Conservation (phyloP, 495 filamentous ascomycete genomes). For the Daldinia caldariorum region DNA sequence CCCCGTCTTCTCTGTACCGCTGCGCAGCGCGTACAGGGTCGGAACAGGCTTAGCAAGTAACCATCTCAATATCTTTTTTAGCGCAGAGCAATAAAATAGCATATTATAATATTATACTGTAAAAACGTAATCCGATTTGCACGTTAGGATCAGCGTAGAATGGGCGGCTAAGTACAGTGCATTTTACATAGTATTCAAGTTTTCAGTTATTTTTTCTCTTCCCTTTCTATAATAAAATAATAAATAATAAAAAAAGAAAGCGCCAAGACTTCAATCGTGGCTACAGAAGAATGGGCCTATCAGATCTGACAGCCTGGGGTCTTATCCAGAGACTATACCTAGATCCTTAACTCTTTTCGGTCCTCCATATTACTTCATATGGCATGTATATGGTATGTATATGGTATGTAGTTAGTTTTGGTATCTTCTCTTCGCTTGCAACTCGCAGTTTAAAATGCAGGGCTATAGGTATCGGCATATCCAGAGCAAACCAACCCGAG, state of each 20-base stretch:
- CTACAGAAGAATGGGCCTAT: slow-evolving; percentile 31
- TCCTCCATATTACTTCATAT: slow-evolving; percentile 14
- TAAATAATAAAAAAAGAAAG: not conserved
- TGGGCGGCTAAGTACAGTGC: slow-evolving; percentile 36
- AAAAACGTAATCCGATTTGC: slow-evolving; percentile 10
- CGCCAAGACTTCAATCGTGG: slow-evolving; percentile 15
- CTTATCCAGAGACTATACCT: slow-evolving; percentile 5
- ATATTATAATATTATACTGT: slow-evolving; percentile 21
- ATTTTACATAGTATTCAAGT: not conserved
- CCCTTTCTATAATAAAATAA: slow-evolving; percentile 22
- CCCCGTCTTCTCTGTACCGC: not conserved
- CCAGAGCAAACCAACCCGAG: slow-evolving; percentile 11
- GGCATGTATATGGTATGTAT: too few species aligned
- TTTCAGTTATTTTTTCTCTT: not conserved
- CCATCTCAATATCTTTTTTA: slow-evolving; percentile 4
- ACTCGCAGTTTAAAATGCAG: slow-evolving; percentile 25
- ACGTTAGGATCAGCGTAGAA: slow-evolving; percentile 28
- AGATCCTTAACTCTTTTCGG: slow-evolving; percentile 25
- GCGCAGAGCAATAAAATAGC: slow-evolving; percentile 17
- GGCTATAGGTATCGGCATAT: too few species aligned
- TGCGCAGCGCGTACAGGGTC: not conserved
- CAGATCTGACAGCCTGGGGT: slow-evolving; percentile 25
- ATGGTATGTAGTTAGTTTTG: too few species aligned
- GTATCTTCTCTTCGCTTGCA: slow-evolving; percentile 4
- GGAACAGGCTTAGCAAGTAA: not conserved